Conservation (phyloP, 345 rosid species). For the Dipteronia dyeriana region DNA sequence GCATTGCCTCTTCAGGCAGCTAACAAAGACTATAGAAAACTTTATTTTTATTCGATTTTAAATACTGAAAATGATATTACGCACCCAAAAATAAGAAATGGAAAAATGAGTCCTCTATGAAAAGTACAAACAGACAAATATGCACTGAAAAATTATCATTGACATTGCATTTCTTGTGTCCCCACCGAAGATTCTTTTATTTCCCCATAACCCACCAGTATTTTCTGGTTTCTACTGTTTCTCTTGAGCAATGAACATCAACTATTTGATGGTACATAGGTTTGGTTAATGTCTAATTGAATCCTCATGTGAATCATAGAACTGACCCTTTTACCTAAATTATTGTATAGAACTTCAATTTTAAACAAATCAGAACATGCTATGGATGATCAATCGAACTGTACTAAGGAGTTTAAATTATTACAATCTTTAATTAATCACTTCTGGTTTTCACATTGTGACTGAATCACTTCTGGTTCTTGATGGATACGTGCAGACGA, state of each 20-base stretch:
- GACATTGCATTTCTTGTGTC: neutral
- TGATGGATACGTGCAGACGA: constrained; percentile 51
- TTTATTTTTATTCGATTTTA: no score
- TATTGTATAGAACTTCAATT: neutral
- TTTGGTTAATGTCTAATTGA: neutral
- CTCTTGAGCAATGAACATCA: neutral
- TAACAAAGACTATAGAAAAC: neutral
- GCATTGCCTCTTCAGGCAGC: constrained; percentile 36
- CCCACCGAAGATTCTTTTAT: neutral
- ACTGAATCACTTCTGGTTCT: neutral
- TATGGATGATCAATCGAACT: neutral
- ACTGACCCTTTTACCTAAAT: neutral
- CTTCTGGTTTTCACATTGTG: neutral
- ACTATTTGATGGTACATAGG: neutral
- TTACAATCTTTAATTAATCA: neutral
- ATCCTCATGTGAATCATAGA: neutral
- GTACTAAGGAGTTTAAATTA: neutral
- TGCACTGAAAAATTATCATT: neutral
- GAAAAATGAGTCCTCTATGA: neutral
- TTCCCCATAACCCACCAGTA: neutral
- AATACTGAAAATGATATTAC: no score
- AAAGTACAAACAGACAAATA: neutral
- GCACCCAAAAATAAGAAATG: neutral
- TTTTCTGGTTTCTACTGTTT: neutral
- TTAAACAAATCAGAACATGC: neutral